These are phyloP conservation scores for Pascua sp. DNA, from an alignment of 1,284 basidiomycete genomes.

Conservation along the genomic window DNA sequence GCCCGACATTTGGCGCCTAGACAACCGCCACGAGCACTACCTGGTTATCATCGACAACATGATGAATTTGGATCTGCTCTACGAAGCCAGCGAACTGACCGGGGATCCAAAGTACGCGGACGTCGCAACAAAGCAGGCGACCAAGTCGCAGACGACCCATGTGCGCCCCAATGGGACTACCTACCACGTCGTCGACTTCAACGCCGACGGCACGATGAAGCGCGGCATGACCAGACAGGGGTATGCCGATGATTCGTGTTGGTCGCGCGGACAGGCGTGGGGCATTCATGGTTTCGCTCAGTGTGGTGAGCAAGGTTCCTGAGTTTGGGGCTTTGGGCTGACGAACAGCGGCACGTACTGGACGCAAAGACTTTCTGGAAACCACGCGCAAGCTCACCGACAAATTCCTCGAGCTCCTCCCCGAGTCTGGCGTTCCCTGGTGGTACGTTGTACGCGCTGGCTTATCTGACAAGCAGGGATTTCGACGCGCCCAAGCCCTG, in stretches of 20 bases:
- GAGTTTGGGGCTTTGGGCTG: background rate
- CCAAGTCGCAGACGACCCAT: constrained; percentile 27
- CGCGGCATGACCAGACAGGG: constrained; percentile 34
- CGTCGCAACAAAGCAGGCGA: constrained; percentile 35
- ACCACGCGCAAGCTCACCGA: constrained; percentile 30
- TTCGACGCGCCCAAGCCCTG: constrained; percentile 36
- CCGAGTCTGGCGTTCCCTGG: constrained; percentile 30
- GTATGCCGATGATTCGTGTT: constrained; percentile 32
- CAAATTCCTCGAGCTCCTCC: constrained; percentile 30
- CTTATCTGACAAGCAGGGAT: constrained; percentile 27
- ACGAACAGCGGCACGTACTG: constrained; percentile 31
- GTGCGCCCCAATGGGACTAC: constrained; percentile 35
- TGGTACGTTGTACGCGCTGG: constrained; percentile 23
- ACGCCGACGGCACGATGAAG: constrained; percentile 13
- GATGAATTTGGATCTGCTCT: constrained; percentile 45
- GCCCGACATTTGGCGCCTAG: constrained; percentile 21
- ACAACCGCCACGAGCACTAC: constrained; percentile 39
- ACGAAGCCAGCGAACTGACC: constrained; percentile 32
- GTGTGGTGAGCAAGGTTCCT: constrained; percentile 2
- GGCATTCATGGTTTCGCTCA: constrained; percentile 42
- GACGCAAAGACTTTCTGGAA: constrained; percentile 33
- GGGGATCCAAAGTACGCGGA: constrained; percentile 33
- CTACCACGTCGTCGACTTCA: constrained; percentile 39
- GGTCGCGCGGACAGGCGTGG: constrained; percentile 43
- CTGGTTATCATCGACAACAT: constrained; percentile 45